Base-by-base conservation (phyloP, 1,139 yeast species). In the Lizanozyma gosingica region DNA sequence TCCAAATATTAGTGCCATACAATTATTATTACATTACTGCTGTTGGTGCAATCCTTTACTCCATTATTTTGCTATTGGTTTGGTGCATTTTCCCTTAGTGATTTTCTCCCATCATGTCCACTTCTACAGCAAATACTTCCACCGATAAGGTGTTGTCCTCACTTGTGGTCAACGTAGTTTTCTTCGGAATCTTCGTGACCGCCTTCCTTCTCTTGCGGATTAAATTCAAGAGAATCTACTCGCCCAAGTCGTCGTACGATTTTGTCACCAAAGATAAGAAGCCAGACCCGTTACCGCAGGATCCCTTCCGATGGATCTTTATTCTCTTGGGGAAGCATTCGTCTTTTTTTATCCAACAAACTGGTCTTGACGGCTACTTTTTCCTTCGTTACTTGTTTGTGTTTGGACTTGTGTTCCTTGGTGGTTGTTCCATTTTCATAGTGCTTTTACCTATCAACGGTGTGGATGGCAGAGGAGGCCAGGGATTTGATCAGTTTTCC, bases 401-500 rank as follows among this genome's bases (percentile, higher is more conserved):
- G 9, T 38, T 59, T 3, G 65, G 67, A 8, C 14, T 35, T 4
- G 62, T 70, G 38, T 57, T 78, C 37, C 53, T 77, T 36, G 50
- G 53, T 40, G 73, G 73, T 0, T 43, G 67, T 36, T 47, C 62
- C 32, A 58, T 74, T 18, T 80, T 76, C 67, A 77, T 77, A 9
- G 64, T 83, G 36, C 62, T 83, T 40, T 67, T 83, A 38, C 81
- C 94, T 1, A 58, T 83, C 17, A 81, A 83, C 54, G 85, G 83
- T 9, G 61, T 77, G 2, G 69, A 75, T 46, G 87, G 88, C 33
- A 69, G 67, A 15, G 65, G 67, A 27, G 59, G 71, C 40, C 45
- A 52, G 1, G 97, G 97, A 2, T 73, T 92, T 48, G 92, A 92
- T 59, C 71, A 74, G 49, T 72, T 87, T 47, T 80, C 95, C 2